A percentile compares a stretch with the other conserved stretches of the same genome.
Conservation (phyloP, 495 filamentous ascomycete species). For the Talaromyces thailandensis region DNA sequence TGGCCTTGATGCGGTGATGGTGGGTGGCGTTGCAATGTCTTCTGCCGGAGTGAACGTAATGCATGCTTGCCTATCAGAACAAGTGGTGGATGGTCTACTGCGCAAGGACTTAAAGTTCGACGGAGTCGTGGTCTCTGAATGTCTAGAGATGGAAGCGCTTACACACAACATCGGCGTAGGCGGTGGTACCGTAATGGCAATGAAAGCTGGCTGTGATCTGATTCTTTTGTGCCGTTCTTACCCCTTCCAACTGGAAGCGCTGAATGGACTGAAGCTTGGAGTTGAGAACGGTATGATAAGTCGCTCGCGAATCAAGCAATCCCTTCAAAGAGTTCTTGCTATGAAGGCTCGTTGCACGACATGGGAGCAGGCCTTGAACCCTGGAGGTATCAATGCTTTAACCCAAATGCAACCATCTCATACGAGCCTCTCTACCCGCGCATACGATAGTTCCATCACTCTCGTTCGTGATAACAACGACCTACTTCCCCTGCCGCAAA, state of each 20-base stretch:
- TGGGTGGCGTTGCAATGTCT: conserved; percentile 80
- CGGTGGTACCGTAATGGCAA: conserved; percentile 86
- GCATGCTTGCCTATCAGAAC: conserved; percentile 85
- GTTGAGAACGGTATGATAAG: conserved; percentile 79
- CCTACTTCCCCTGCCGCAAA: conserved; percentile 66
- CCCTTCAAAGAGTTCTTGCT: conserved; percentile 59
- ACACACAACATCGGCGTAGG: conserved; percentile 88
- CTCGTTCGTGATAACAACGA: conserved; percentile 76
- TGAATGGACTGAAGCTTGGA: conserved; percentile 74
- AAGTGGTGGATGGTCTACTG: conserved; percentile 78
- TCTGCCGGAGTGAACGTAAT: conserved; percentile 82
- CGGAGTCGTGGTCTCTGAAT: conserved; percentile 88
- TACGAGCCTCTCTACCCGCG: conserved; percentile 65
- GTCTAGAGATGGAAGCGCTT: conserved; percentile 89
- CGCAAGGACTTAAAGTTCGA: conserved; percentile 76
- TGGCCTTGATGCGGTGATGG: conserved; percentile 86
- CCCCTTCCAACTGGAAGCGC: conserved; percentile 76
- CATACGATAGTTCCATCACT: conserved; percentile 80
- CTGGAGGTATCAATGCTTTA: conserved; percentile 59
- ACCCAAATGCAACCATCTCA: conserved; percentile 74
- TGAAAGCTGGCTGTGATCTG: conserved; percentile 84
- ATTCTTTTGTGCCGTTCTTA: conserved; percentile 79
- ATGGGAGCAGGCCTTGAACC: conserved; percentile 77
- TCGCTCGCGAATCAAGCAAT: conserved; percentile 63
- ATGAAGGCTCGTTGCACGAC: conserved; percentile 72